These are phyloP conservation scores for Aphanomyces stellatus DNA, from an alignment of 352 stramenopile genomes.

Conservation along the genomic window DNA sequence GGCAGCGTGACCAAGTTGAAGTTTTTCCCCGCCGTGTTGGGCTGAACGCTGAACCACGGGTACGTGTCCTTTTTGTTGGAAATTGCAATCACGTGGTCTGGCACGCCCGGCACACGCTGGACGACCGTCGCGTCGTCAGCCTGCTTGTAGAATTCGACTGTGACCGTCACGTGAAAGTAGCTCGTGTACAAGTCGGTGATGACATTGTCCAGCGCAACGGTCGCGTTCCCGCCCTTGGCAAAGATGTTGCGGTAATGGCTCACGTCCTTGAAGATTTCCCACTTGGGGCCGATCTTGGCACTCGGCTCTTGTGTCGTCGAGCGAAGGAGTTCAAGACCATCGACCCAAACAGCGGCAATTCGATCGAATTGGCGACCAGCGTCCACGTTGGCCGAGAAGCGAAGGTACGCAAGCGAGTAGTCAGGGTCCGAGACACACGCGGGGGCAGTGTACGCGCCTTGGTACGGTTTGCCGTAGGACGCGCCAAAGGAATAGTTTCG, in stretches of 20 bases:
- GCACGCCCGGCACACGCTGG: constrained; percentile 16
- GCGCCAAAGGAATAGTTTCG: constrained; percentile 36
- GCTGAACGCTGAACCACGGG: constrained; percentile 56
- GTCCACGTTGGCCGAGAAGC: constrained; percentile 34
- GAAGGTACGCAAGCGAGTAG: constrained; percentile 52
- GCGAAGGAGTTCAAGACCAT: constrained; percentile 56
- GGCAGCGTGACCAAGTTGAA: constrained; percentile 36
- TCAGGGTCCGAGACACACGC: constrained; percentile 28
- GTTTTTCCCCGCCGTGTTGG: constrained; percentile 25
- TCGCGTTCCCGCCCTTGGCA: constrained; percentile 34
- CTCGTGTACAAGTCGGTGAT: constrained; percentile 47
- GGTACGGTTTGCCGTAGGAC: constrained; percentile 48
- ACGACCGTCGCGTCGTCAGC: constrained; percentile 3
- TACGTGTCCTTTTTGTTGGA: constrained; percentile 37
- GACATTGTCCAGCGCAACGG: constrained; percentile 58
- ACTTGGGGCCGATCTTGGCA: constrained; percentile 25
- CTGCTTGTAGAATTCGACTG: constrained; percentile 47
- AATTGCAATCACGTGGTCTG: constrained; percentile 38
- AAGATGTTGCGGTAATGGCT: constrained; percentile 45
- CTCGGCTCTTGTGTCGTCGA: constrained; percentile 63
- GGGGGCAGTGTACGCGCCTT: constrained; percentile 30
- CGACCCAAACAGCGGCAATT: constrained; percentile 63
- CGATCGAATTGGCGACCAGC: constrained; percentile 58
- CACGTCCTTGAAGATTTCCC: constrained; percentile 61
- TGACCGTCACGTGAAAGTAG: constrained; percentile 48